Conservation (phyloP, 805 yeast genomes). For the Starmerella bacillaris region DNA sequence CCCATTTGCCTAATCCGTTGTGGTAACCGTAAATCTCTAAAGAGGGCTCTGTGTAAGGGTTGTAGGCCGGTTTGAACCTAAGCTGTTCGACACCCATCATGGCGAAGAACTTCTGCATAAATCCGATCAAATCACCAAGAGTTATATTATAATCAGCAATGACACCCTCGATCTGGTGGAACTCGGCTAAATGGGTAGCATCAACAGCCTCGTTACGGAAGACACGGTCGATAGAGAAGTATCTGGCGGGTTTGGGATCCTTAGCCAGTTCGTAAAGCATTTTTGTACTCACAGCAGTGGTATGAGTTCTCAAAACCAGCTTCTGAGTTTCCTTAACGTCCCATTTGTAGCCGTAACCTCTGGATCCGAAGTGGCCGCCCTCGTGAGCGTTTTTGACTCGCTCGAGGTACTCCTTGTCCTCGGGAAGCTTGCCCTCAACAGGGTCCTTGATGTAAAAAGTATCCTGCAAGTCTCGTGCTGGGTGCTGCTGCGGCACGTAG, state of each 20-base stretch:
- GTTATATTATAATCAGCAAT: constrained; percentile 91
- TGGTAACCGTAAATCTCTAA: constrained; percentile 96
- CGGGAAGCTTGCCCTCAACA: constrained; percentile 56
- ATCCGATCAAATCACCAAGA: constrained; percentile 88
- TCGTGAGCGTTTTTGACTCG: constrained; percentile 73
- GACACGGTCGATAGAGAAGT: constrained; percentile 92
- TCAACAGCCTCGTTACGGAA: constrained; percentile 99
- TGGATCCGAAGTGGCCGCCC: constrained; percentile 78
- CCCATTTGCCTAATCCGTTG: constrained; percentile 88
- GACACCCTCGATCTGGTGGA: constrained; percentile 99
- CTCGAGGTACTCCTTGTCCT: constrained; percentile 59
- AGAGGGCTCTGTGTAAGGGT: constrained; percentile 98
- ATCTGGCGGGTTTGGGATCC: constrained; percentile 75
- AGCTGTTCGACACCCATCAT: constrained; percentile 94
- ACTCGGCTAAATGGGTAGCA: constrained; percentile 97
- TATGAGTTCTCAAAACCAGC: constrained; percentile 91
- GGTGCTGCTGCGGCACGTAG: constrained; percentile 97
- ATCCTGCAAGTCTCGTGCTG: constrained; percentile 97
- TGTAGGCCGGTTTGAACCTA: constrained; percentile 96
- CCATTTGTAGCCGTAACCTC: constrained; percentile 98
- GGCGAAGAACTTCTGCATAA: constrained; percentile 91
- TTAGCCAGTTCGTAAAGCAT: constrained; percentile 72
- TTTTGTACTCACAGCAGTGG: constrained; percentile 81
- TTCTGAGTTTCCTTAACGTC: constrained; percentile 73
- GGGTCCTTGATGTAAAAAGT: constrained; percentile 97